Conservation (phyloP, 1,139 yeast genomes). For the Pichia sp. region DNA sequence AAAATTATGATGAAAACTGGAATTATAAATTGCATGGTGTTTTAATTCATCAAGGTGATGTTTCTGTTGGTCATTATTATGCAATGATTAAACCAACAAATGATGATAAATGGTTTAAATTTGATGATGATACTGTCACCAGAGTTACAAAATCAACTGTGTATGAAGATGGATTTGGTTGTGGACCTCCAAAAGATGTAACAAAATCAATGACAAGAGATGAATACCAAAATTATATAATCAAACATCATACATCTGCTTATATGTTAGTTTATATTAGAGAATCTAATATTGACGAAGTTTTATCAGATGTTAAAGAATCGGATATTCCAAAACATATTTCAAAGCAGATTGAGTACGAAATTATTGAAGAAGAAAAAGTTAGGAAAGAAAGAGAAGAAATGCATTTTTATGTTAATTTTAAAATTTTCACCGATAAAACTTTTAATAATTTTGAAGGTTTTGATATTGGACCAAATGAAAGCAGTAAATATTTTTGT, state of each 20-base stretch:
- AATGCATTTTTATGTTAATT: constrained; percentile 63
- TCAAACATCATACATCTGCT: constrained; percentile 84
- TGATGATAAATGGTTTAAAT: constrained; percentile 74
- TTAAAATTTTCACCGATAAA: constrained; percentile 43
- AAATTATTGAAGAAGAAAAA: constrained; percentile 48
- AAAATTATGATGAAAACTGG: constrained; percentile 54
- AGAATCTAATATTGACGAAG: constrained; percentile 48
- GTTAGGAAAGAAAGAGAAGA: constrained; percentile 65
- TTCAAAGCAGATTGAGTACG: constrained; percentile 56
- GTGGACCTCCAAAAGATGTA: constrained; percentile 48
- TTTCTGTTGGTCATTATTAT: constrained; percentile 93
- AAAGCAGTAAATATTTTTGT: constrained; percentile 40
- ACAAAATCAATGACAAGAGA: constrained; percentile 46
- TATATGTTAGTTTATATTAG: constrained; percentile 94
- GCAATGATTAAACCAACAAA: constrained; percentile 82
- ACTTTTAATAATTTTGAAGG: constrained; percentile 61
- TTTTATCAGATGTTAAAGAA: constrained; percentile 55
- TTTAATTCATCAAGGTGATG: constrained; percentile 90
- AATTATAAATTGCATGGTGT: constrained; percentile 86
- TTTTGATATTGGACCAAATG: constrained; percentile 70
- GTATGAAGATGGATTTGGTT: constrained; percentile 89
- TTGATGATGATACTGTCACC: constrained; percentile 94
- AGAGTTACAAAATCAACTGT: constrained; percentile 79
- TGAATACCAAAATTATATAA: constrained; percentile 57
- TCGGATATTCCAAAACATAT: constrained; percentile 65